phyloP scores from a whole-genome alignment of 2,329 filamentous ascomycete species.

The Diplodia mutila region DNA sequence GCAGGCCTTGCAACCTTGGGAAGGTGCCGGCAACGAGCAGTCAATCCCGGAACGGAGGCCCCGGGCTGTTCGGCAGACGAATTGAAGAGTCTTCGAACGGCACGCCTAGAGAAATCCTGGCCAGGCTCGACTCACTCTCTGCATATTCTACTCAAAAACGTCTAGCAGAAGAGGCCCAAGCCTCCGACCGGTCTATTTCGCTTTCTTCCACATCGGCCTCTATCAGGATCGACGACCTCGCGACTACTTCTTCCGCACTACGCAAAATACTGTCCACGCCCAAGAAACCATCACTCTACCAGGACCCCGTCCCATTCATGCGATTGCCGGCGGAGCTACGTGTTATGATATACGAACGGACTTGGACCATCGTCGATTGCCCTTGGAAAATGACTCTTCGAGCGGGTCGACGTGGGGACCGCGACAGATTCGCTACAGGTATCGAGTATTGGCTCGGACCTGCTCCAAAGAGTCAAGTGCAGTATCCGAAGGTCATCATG shows the following conservation, averaged over 20 bases:
- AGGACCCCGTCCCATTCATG: neutral
- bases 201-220: neutral
- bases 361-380: neutral
- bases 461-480: neutral
- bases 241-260: neutral
- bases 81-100: neutral
- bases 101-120: neutral
- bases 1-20: neutral
- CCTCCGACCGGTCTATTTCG: neutral
- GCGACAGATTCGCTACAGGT: neutral
- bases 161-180: neutral
- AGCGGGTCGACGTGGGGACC: neutral
- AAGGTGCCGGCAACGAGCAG: neutral
- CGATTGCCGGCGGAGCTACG: neutral
- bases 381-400: neutral
- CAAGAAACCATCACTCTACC: neutral
- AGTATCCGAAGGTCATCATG: neutral
- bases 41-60: neutral
- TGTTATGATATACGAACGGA: neutral
- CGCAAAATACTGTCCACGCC: neutral
- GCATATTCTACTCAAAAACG: neutral
- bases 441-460: neutral
- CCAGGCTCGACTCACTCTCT: neutral
- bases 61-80: neutral
- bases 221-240: neutral